phyloP scores from a whole-genome alignment of 139 green algal species.

The Spirogloea muscicola region DNA sequence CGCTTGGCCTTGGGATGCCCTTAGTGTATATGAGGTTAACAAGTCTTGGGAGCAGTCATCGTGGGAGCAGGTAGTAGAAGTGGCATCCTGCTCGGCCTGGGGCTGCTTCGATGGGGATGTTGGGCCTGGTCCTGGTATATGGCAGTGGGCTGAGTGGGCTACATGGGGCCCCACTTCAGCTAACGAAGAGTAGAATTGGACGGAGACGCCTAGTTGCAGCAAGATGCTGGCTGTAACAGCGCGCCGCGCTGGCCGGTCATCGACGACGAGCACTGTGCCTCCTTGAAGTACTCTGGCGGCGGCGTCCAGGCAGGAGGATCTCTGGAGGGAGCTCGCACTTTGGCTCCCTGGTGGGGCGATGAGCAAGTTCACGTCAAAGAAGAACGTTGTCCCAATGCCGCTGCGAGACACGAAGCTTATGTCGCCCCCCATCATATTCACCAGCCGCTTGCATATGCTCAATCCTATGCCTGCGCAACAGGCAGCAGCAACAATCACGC shows the following conservation, averaged over 20 bases:
- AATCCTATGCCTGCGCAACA: constrained; percentile 19
- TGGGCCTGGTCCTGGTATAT: no score
- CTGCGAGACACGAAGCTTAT: constrained; percentile 18
- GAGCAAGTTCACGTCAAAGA: constrained; percentile 41
- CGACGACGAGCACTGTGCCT: constrained; percentile 20
- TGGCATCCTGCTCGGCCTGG: no score
- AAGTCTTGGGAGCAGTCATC: no score
- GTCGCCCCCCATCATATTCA: constrained; percentile 34
- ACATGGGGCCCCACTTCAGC: no score
- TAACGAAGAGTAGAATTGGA: no score
- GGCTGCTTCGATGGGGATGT: no score
- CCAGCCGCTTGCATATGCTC: constrained; percentile 40
- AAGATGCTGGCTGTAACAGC: constrained; percentile 34
- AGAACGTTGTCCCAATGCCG: constrained; percentile 36
- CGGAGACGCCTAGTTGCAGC: constrained; percentile 14
- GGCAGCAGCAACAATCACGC: no score
- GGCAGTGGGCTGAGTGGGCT: no score
- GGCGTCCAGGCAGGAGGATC: not conserved
- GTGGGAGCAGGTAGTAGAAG: no score
- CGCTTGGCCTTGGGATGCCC: no score
- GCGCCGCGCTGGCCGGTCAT: constrained; percentile 28
- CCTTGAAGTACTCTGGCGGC: constrained; percentile 7
- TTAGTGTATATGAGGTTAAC: no score
- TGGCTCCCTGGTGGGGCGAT: not conserved
- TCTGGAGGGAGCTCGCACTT: not conserved